These are phyloP conservation scores for Rosa persica DNA, from an alignment of 306 rosid genomes.

Conservation along the genomic window DNA sequence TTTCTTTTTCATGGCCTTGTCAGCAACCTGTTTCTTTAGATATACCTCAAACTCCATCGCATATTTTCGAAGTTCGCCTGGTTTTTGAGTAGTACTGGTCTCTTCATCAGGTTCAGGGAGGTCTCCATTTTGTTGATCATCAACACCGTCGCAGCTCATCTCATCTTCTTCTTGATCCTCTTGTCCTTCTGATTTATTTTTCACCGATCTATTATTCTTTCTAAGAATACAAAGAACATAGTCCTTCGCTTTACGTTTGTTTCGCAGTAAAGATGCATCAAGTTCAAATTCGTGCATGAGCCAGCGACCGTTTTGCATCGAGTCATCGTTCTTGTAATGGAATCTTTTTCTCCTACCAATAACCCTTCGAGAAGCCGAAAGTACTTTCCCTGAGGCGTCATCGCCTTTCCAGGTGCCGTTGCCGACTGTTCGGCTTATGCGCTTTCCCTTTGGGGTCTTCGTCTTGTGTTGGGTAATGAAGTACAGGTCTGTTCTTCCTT, in stretches of 20 bases:
- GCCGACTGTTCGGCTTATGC: neutral
- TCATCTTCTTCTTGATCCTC: neutral
- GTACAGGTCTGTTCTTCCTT: neutral
- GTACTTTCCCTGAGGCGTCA: neutral
- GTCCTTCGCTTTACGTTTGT: neutral
- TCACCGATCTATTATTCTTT: neutral
- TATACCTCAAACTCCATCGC: neutral
- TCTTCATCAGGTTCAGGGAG: neutral
- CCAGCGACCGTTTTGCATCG: neutral
- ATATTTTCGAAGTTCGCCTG: neutral
- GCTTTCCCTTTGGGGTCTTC: neutral
- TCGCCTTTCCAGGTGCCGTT: neutral
- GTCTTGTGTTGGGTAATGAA: neutral
- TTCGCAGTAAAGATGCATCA: neutral
- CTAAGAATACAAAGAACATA: neutral
- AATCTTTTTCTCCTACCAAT: neutral
- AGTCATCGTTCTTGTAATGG: neutral
- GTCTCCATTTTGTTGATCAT: neutral
- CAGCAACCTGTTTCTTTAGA: neutral
- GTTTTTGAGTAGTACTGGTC: neutral
- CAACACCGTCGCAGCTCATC: neutral
- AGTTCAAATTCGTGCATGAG: slow-evolving; percentile 3
- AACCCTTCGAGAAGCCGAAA: neutral
- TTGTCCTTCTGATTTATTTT: neutral
- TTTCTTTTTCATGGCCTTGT: neutral